Base-by-base conservation (phyloP, 1,284 basidiomycete genomes). In the Apiotrichum veenhuisii region DNA sequence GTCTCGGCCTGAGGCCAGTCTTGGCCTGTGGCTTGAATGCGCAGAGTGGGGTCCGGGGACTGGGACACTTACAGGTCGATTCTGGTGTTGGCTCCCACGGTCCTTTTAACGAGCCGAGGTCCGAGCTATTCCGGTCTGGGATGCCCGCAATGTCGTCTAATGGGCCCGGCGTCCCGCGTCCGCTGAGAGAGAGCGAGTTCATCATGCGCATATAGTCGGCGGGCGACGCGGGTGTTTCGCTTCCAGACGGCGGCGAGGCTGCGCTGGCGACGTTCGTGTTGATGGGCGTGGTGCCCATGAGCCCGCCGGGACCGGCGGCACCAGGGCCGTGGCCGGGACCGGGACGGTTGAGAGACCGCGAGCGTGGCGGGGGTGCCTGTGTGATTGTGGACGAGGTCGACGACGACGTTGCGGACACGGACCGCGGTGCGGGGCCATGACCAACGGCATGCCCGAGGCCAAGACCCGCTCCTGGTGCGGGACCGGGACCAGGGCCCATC, bases 121-220 rank as follows among this genome's bases (percentile, higher is more conserved):
- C 57, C 5, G 44, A 17, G 52, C 52, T 54, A 11, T 34, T 60
- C 34, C 50, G 50, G 30, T 61, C 58, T 23, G 67, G 67, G 26
- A 70, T 62, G 9, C 67, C 67, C 3, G 58, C 45, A 27, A 69
- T 59, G 42, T 58, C 54, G 47, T 64, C 66, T 41, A 69, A 43
- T 3, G 49, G 49, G 12, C 49, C 50, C 5, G 57, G 57, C 7
- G 52, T 58, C 14, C 30, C 40, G 22, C 64, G 60, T 3, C 57
- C 60, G 14, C 59, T 62, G 26, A 67, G 53, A 15, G 33, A 55
- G 40, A 66, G 41, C 22, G 45, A 49, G 36, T 52, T 52, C 61
- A 65, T 61, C 15, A 60, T 56, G 23, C 64, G 61, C 20, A 61
- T 38, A 50, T 68, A 68, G 38, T 69, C 68, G 25, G 64, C 33